These are phyloP conservation scores for Pilasporangium apinafurcum DNA, from an alignment of 352 stramenopile genomes.

Conservation along the genomic window DNA sequence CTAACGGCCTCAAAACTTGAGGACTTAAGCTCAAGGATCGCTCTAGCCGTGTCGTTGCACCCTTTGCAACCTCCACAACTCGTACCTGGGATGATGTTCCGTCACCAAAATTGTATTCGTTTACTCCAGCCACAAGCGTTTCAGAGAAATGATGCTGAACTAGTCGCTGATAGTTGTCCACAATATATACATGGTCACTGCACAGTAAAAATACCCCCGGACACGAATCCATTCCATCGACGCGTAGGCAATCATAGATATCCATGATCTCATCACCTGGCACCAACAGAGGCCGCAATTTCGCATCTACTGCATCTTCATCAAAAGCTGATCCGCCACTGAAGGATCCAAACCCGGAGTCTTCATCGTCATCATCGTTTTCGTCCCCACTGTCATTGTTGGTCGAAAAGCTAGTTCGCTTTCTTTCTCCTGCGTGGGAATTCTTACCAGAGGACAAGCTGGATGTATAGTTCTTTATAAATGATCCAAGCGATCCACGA, in stretches of 20 bases:
- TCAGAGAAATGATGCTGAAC: background rate
- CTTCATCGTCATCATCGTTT: constrained; percentile 11
- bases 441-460: no score
- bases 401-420: constrained; percentile 2
- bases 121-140: background rate
- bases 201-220: constrained; percentile 63
- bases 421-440: background rate
- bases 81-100: background rate
- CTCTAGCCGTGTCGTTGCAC: constrained; percentile 42
- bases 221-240: constrained; percentile 76
- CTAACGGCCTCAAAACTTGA: constrained; percentile 5
- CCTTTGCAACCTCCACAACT: constrained; percentile 48
- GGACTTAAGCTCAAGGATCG: constrained; percentile 38
- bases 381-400: constrained; percentile 13
- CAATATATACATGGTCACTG: constrained; percentile 62
- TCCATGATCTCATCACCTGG: constrained; percentile 60
- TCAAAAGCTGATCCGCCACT: constrained; percentile 13
- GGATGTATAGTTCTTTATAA: no score
- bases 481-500: no score
- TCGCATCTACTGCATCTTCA: constrained; percentile 48
- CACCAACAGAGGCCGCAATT: constrained; percentile 55
- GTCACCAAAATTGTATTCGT: background rate
- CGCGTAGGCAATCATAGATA: constrained; percentile 62
- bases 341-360: constrained; percentile 7
- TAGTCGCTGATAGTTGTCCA: constrained; percentile 66